Evolutionary conservation across 2,329 filamentous ascomycete species (phyloP), one percentile per base, ranked within the genome.

Genomic region (Lasiodiplodia sp.): DNA sequence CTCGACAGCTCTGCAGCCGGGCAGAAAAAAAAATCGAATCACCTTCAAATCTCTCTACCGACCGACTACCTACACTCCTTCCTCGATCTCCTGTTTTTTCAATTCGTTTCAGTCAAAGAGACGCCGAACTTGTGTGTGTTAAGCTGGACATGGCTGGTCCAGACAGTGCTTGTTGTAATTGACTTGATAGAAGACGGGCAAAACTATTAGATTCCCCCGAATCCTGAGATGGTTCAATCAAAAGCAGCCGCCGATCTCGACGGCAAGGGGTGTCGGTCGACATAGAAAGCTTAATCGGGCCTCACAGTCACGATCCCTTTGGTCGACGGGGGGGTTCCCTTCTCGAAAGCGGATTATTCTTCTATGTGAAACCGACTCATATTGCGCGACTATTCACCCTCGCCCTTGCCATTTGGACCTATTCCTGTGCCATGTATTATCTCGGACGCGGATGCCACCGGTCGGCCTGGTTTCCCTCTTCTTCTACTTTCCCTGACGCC

Each of bases 81-180:
- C 51, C 60, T 52, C 47, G 60, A 64, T 64, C 60, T 64, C 60
- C 60, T 64, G 60, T 64, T 64, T 62, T 28, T 64, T 52, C 47
- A 34, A 25, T 64, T 64, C 51, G n/a, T 31, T 64, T 52, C 60
- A 11, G 60, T 38, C 44, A 64, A 64, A 64, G 60, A 64, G 60
- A 64, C 60, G 31, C 44, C 60, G 51, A 38, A 25, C 52, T 52
- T 52, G 37, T 12, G 60, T 52, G 60, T 40, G 44, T 64, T 52
- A 52, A 52, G 60, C 60, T 52, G 47, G 60, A 64, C 38, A 23
- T 64, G 60, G 60, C 60, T 64, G 60, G 60, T 49, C 60, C 60
- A 64, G 28, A 31, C 60, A 64, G 60, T 64, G 60, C 60, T 38
- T 64, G 47, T 64, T 64, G 60, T 64, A 64, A 64, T 64, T 64